Base-by-base conservation (phyloP, 306 rosid species). In the Cicer yamashitae region DNA sequence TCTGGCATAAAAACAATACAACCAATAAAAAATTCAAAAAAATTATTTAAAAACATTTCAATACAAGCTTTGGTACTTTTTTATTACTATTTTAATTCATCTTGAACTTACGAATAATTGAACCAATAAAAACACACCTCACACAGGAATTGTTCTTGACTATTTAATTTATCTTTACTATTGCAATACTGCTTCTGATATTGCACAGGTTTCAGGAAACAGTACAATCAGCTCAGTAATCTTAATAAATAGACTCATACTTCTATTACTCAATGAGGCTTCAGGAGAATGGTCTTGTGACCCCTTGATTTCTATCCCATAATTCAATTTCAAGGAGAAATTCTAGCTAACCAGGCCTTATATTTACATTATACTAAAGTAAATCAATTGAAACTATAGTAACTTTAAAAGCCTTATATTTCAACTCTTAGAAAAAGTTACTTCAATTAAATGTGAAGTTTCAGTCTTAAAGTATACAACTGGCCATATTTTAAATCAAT, bases 341-440 rank as follows among this genome's bases (percentile, higher is more conserved):
- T 17, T 53, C 20, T n/a, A 71, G 39, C 43, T 39, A 34, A 53
- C 45, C 6, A 12, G 18, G 53, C 40, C 54, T 63, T 63, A 14
- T 5, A 6, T 15, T 14, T 54, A 50, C 17, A 50, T n/a, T n/a
- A 30, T 30, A 30, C 34, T 30, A 30, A 30, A 30, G 34, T 30
- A 30, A 30, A 30, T 30, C 37, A 30, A 30, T 30, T 30, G 1
- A 30, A 30, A 30, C 6, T 30, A 4, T 3, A 30, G 37, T 30
- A 30, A 30, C 37, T 30, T 30, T 30, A 30, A 30, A 30, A 30
- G 3, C 37, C 37, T 30, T 30, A 30, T 30, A 56, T 15, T 56
- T 56, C 62, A 56, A 20, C 62, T 9, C 12, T 56, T 56, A 56
- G 38, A 18, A 56, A 56, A 56, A 56, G 37, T 56, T 9, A 56